Conservation (phyloP, 176 grass and related monocot genomes). For the Raddia guianensis region DNA sequence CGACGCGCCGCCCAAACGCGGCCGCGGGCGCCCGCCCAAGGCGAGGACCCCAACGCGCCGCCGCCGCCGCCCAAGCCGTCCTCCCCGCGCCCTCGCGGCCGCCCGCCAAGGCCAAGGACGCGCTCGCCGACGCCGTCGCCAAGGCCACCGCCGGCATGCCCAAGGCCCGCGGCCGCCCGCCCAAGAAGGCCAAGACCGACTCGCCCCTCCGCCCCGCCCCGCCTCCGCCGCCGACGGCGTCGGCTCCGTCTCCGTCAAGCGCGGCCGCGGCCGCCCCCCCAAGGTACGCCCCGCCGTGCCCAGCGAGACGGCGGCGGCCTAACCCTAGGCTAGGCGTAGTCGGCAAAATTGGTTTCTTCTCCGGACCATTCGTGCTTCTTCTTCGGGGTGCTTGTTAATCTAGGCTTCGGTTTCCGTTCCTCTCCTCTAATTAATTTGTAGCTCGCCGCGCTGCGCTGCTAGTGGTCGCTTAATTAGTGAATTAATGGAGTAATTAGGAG, state of each 20-base stretch:
- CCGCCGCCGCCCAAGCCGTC: conserved; percentile 39
- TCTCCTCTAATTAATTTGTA: conserved; percentile 32
- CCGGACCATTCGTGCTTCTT: not conserved
- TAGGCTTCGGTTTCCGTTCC: conserved; percentile 10
- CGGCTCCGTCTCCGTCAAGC: conserved; percentile 49
- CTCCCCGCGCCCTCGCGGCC: conserved; percentile 47
- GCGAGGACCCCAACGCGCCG: conserved; percentile 39
- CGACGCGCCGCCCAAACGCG: conserved; percentile 66
- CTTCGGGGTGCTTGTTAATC: conserved; percentile 17
- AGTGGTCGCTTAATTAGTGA: conserved; percentile 29
- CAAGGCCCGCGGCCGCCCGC: conserved; percentile 57
- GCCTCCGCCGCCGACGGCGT: not conserved
- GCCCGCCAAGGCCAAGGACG: conserved; percentile 66
- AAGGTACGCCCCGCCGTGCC: conserved; percentile 61
- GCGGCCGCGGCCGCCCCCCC: conserved; percentile 77
- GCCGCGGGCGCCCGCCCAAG: conserved; percentile 77
- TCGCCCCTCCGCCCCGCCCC: conserved; percentile 8
- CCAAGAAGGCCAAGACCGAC: conserved; percentile 59
- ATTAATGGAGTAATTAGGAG: conserved; percentile 40
- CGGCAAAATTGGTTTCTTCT: not conserved
- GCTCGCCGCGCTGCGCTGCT: not conserved
- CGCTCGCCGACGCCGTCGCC: conserved; percentile 43
- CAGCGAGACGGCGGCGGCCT: conserved; percentile 51
- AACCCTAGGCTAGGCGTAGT: not conserved
- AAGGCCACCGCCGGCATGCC: conserved; percentile 61